These are phyloP conservation scores for Aspergillus pseudoterreus DNA, from an alignment of 2,329 filamentous ascomycete genomes.

Conservation along the genomic window DNA sequence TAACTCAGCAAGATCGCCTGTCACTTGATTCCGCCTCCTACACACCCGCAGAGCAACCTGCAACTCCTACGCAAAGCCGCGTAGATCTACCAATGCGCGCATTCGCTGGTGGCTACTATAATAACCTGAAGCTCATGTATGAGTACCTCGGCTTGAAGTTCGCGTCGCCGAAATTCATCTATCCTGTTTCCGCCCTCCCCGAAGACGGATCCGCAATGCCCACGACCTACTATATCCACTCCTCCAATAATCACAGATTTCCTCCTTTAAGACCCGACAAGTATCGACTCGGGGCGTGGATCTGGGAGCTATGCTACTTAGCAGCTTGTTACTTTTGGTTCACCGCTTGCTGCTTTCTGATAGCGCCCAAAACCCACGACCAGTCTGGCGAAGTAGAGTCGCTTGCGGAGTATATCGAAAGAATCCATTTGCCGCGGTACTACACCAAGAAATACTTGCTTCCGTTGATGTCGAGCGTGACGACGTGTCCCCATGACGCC, in stretches of 20 bases:
- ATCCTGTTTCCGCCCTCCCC: conserved; percentile 47
- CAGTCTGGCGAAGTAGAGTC: conserved; percentile 6
- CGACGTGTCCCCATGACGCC: conserved; percentile 21
- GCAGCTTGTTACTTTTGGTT: conserved; percentile 15
- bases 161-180: conserved; percentile 45
- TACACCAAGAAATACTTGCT: conserved; percentile 10
- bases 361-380: conserved; percentile 1
- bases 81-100: conserved; percentile 52
- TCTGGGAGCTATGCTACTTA: conserved; percentile 5
- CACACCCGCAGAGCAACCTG: conserved; percentile 1
- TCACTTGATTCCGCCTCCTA: conserved; percentile 10
- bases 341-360: conserved; percentile 11
- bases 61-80: conserved; percentile 23
- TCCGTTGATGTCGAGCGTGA: conserved; percentile 32
- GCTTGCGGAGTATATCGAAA: conserved; percentile 5
- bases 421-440: conserved; percentile 6
- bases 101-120: conserved; percentile 53
- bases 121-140: conserved; percentile 56
- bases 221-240: not conserved
- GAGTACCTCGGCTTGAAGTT: conserved; percentile 51
- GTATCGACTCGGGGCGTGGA: conserved; percentile 3
- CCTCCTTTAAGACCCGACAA: conserved; percentile 5
- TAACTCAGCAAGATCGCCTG: conserved; percentile 7
- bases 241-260: conserved; percentile 12
- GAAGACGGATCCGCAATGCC: conserved; percentile 17